Conservation (phyloP, 257 asterid species). For the Primulina tabacum region DNA sequence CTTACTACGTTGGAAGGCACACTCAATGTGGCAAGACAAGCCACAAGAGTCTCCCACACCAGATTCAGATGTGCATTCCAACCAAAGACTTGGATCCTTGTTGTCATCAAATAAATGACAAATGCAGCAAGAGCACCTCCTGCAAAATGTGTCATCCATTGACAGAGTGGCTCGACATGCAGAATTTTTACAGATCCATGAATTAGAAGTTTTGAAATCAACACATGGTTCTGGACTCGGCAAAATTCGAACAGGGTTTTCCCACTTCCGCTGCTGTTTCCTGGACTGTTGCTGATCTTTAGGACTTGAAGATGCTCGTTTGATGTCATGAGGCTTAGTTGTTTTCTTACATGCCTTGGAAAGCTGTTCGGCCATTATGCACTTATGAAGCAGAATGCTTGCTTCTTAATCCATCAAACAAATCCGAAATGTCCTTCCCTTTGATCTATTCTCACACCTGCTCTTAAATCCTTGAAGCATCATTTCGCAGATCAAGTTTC, state of each 20-base stretch:
- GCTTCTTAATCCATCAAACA: conserved; percentile 34
- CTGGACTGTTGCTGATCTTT: conserved; percentile 59
- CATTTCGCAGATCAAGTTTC: neutral
- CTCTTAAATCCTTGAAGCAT: neutral
- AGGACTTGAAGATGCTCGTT: conserved; percentile 49
- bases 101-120: conserved; percentile 84
- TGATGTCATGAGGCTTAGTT: conserved; percentile 46
- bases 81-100: conserved; percentile 94
- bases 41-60: conserved; percentile 72
- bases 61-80: conserved; percentile 73
- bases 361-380: conserved; percentile 61
- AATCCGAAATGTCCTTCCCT: conserved; percentile 30
- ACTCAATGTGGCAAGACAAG: conserved; percentile 81
- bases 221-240: conserved; percentile 47
- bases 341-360: conserved; percentile 46
- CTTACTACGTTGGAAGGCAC: conserved; percentile 73
- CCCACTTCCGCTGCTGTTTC: conserved; percentile 63
- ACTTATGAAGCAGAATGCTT: conserved; percentile 31
- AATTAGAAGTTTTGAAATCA: conserved; percentile 44
- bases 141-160: conserved; percentile 71
- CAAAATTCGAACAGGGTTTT: conserved; percentile 64
- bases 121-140: conserved; percentile 88
- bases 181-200: conserved; percentile 73
- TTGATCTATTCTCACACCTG: conserved; percentile 20
- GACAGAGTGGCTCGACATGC: conserved; percentile 78